These are phyloP conservation scores for Aspergillus sparsus DNA, from an alignment of 495 filamentous ascomycete genomes.

Conservation along the genomic window DNA sequence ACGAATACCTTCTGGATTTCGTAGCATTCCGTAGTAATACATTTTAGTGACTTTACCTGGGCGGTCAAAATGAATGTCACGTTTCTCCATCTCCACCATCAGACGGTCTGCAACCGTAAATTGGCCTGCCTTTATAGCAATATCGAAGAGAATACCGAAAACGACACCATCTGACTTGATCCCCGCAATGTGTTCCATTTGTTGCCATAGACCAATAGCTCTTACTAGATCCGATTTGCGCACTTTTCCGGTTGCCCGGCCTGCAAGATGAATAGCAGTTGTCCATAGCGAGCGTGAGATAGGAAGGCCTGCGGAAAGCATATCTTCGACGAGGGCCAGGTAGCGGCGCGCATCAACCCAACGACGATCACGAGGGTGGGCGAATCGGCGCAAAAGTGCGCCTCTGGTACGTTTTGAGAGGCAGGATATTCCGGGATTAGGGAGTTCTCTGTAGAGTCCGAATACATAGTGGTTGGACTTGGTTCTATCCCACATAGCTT, in stretches of 20 bases:
- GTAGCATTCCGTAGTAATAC: conserved; percentile 73
- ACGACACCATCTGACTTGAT: conserved; percentile 68
- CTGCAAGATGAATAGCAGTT: conserved; percentile 74
- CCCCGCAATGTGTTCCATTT: conserved; percentile 77
- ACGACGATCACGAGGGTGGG: conserved; percentile 46
- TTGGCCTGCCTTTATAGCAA: conserved; percentile 80
- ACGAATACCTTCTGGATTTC: conserved; percentile 67
- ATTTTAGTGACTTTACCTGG: conserved; percentile 78
- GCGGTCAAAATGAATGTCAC: conserved; percentile 65
- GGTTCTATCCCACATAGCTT: conserved; percentile 40
- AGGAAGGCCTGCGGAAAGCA: conserved; percentile 64
- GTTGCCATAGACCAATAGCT: conserved; percentile 79
- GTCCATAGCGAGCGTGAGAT: conserved; percentile 75
- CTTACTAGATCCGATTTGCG: conserved; percentile 64
- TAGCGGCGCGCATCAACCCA: conserved; percentile 64
- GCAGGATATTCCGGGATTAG: conserved; percentile 64
- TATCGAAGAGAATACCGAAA: conserved; percentile 90
- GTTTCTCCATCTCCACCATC: conserved; percentile 72
- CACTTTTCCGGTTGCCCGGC: conserved; percentile 64
- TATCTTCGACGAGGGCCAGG: conserved; percentile 79
- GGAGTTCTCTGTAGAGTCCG: conserved; percentile 60
- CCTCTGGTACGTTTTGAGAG: conserved; percentile 60
- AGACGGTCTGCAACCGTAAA: conserved; percentile 81
- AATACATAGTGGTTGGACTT: conserved; percentile 59
- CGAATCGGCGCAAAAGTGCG: conserved; percentile 66